These are phyloP conservation scores for Talaromyces trachyspermus DNA, from an alignment of 495 filamentous ascomycete species.

Conservation along the genomic window DNA sequence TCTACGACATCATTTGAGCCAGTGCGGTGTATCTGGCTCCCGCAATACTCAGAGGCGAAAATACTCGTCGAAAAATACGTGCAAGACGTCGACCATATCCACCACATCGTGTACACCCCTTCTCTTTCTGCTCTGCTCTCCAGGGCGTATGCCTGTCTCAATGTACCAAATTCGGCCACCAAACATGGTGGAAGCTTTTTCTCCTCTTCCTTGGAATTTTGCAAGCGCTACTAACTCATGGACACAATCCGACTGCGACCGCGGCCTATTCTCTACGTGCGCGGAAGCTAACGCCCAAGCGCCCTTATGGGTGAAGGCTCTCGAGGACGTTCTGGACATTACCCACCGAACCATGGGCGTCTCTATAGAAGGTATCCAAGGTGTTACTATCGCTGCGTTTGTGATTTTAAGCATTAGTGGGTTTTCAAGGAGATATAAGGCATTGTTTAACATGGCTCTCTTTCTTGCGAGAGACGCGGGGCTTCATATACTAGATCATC, in stretches of 20 bases:
- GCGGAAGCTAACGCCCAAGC: slow-evolving; percentile 23
- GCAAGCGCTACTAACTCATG: slow-evolving; percentile 34
- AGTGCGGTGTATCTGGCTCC: slow-evolving; percentile 27
- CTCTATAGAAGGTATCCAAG: slow-evolving; percentile 38
- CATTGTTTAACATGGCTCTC: slow-evolving; percentile 22
- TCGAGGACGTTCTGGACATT: slow-evolving; percentile 30
- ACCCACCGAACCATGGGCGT: slow-evolving; percentile 16
- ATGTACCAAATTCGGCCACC: slow-evolving; percentile 10
- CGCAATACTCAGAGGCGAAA: slow-evolving; percentile 26
- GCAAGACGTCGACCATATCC: slow-evolving; percentile 26
- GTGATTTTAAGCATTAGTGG: slow-evolving; percentile 31
- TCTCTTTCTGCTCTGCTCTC: slow-evolving; percentile 23
- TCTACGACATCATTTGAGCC: not conserved
- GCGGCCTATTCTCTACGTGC: slow-evolving; percentile 21
- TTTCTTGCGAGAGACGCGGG: slow-evolving; percentile 27
- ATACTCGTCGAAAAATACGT: no score
- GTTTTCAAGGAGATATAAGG: slow-evolving; percentile 20
- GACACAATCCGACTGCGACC: slow-evolving; percentile 16
- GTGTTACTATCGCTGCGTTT: slow-evolving; percentile 29
- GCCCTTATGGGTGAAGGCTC: slow-evolving; percentile 26
- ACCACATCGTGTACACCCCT: slow-evolving; percentile 31
- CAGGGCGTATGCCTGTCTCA: slow-evolving; percentile 23
- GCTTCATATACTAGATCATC: slow-evolving; percentile 35
- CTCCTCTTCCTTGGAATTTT: slow-evolving; percentile 29
- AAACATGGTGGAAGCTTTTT: slow-evolving; percentile 27